phyloP scores from a whole-genome alignment of 106 monocot genomes.

The Narthecium ossifragum region DNA sequence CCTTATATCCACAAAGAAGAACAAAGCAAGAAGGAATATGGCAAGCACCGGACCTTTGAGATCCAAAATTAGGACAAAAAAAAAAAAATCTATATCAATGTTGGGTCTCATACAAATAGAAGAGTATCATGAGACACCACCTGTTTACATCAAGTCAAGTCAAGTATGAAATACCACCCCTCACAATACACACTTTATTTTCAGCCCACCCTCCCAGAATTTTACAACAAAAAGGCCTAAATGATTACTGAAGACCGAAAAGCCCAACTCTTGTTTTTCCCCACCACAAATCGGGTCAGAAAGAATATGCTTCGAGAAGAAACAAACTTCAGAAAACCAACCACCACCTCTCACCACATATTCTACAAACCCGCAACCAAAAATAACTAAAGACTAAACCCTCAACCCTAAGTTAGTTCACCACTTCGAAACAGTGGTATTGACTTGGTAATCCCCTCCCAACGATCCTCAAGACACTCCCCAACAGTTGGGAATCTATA shows the following conservation, averaged over 20 bases:
- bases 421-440: neutral
- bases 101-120: neutral
- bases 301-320: constrained; percentile 12
- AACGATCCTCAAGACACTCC: neutral
- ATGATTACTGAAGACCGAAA: neutral
- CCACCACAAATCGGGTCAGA: constrained; percentile 1
- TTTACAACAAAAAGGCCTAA: neutral
- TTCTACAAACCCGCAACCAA: constrained; percentile 13
- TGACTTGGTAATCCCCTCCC: neutral
- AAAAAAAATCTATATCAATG: too few relatives aligned
- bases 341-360: constrained; percentile 1
- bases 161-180: too few relatives aligned
- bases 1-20: too few relatives aligned
- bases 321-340: neutral
- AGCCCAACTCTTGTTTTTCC: neutral
- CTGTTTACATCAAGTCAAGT: too few relatives aligned
- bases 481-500: neutral
- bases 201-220: constrained; percentile 11
- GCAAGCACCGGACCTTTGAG: too few relatives aligned
- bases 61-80: too few relatives aligned
- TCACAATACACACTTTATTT: neutral
- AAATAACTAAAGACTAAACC: neutral
- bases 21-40: too few relatives aligned
- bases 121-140: too few relatives aligned
- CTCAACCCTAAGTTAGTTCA: neutral